Evolutionary conservation across 345 rosid genomes (phyloP).

Genomic region (Viola odorata): DNA sequence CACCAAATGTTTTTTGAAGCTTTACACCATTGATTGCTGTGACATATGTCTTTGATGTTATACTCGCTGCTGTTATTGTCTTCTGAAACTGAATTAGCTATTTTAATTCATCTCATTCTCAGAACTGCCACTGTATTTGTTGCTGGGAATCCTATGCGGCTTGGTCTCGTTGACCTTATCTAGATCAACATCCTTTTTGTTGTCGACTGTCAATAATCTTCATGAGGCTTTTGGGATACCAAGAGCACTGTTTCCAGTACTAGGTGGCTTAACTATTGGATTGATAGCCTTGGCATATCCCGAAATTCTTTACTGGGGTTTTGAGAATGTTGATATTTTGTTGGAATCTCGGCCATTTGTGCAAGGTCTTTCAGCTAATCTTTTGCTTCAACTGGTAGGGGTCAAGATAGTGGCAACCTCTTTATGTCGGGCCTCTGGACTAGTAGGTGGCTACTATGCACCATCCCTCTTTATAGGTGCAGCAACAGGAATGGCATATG

Average conservation of each 20-base stretch:
- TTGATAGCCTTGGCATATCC: conserved; percentile 74
- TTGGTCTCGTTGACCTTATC: conserved; percentile 67
- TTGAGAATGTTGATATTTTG: conserved; percentile 81
- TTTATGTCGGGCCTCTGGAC: conserved; percentile 84
- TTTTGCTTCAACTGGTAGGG: conserved; percentile 75
- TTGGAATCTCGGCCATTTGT: conserved; percentile 81
- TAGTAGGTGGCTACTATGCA: conserved; percentile 91
- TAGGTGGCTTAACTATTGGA: conserved; percentile 68
- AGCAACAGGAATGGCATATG: conserved; percentile 94
- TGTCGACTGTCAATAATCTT: conserved; percentile 42
- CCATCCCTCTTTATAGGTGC: conserved; percentile 97
- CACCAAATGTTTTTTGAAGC: no score
- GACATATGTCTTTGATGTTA: no score
- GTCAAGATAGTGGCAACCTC: conserved; percentile 82
- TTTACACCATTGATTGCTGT: no score
- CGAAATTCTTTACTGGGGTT: conserved; percentile 94
- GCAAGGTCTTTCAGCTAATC: conserved; percentile 65
- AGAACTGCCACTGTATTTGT: conserved; percentile 87
- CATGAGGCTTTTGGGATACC: conserved; percentile 64
- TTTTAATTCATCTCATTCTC: conserved; percentile 30
- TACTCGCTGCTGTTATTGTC: no score
- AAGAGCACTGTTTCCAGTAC: conserved; percentile 60
- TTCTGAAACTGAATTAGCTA: no score
- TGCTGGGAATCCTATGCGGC: conserved; percentile 75
- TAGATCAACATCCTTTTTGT: conserved; percentile 68